Evolutionary conservation across 176 grass and related monocot genomes (phyloP).

Genomic region (Pontederia paniculata): DNA sequence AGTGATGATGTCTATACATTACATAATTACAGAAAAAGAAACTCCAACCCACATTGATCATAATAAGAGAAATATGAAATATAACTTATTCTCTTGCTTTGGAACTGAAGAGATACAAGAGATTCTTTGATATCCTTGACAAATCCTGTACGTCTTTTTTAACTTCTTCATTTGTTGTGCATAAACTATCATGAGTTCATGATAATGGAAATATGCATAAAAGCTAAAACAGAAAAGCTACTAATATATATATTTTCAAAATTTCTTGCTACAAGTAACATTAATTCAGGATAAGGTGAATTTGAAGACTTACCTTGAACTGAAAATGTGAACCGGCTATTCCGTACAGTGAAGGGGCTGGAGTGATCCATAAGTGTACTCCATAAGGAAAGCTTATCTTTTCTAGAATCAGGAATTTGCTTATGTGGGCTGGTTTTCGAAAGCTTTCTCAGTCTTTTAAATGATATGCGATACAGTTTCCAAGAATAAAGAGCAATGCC

Average conservation of each 20-base stretch:
- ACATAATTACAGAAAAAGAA: too few species aligned
- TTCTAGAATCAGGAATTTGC: slow-evolving; percentile 28
- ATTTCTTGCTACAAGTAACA: background rate
- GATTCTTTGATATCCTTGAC: too few species aligned
- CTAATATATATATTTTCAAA: too few species aligned
- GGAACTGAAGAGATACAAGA: too few species aligned
- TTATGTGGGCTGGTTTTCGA: slow-evolving; percentile 33
- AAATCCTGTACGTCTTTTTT: too few species aligned
- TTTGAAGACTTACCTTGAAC: slow-evolving; percentile 25
- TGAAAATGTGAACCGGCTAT: slow-evolving; percentile 7
- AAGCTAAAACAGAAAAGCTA: too few species aligned
- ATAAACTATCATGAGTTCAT: too few species aligned
- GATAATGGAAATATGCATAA: too few species aligned
- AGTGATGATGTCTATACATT: background rate
- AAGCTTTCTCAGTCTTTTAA: slow-evolving; percentile 37
- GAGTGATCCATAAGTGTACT: slow-evolving; percentile 21
- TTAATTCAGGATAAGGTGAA: background rate
- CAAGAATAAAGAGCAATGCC: slow-evolving; percentile 43
- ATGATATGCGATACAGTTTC: slow-evolving; percentile 61
- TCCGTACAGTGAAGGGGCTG: background rate
- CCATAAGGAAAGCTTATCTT: slow-evolving; percentile 19
- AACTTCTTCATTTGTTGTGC: too few species aligned
- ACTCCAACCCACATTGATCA: too few species aligned
- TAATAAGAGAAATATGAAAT: too few species aligned
- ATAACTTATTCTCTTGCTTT: too few species aligned